Conservation (phyloP, 228 moss, liverwort and hornwort genomes). For the Sphagnum fallax region DNA sequence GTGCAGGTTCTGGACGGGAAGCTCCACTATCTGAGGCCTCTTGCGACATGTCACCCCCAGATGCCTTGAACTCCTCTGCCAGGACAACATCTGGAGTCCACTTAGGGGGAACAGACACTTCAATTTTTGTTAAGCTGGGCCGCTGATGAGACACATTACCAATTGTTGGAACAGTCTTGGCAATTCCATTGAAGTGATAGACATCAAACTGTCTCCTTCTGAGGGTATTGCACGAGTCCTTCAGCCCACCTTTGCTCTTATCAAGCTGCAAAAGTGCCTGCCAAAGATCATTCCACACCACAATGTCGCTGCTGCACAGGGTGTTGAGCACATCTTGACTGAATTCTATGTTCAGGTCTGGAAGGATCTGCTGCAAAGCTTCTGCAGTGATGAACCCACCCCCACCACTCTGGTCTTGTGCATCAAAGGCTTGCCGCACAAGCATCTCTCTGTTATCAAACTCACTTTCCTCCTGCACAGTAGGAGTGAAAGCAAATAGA, state of each 20-base stretch:
- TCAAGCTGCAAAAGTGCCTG: conserved; percentile 75
- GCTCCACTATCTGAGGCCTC: conserved; percentile 22
- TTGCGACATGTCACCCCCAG: conserved; percentile 25
- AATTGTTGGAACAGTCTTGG: conserved; percentile 77
- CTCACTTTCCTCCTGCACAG: conserved; percentile 88
- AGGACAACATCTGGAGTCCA: conserved; percentile 89
- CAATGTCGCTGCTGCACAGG: conserved; percentile 83
- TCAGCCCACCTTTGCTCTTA: conserved; percentile 74
- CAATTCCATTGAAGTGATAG: conserved; percentile 95
- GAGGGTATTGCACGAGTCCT: conserved; percentile 44
- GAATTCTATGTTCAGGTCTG: conserved; percentile 69
- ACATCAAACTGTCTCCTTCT: conserved; percentile 83
- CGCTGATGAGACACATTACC: conserved; percentile 69
- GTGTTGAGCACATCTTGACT: conserved; percentile 67
- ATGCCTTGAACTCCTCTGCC: conserved; percentile 60
- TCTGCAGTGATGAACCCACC: conserved; percentile 92
- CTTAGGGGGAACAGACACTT: conserved; percentile 90
- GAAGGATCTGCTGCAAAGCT: conserved; percentile 64
- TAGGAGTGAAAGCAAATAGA: conserved; percentile 71
- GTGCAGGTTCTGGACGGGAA: conserved; percentile 58
- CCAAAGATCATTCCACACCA: conserved; percentile 99
- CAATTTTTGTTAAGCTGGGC: conserved; percentile 67
- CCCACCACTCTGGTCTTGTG: conserved; percentile 89
- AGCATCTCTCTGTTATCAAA: conserved; percentile 75
- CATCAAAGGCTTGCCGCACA: conserved; percentile 88